Percentiles rank a stretch among this genome's conserved stretches.
Conservation (phyloP, 139 green algal species). For the Pleodorina starrii region DNA sequence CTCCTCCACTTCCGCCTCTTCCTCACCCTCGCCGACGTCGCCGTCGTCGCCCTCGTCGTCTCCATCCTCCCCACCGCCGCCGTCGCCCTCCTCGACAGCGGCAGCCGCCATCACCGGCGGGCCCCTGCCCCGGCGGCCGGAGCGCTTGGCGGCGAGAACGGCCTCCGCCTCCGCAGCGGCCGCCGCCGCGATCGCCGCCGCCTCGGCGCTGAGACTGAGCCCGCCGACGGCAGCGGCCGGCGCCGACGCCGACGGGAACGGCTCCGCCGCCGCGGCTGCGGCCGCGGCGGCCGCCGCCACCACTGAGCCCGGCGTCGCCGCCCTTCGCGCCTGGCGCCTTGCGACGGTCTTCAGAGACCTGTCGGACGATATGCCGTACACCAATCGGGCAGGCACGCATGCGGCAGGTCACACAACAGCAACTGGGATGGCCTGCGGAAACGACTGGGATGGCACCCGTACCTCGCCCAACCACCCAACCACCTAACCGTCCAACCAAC, state of each 20-base stretch:
- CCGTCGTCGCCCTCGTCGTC: background rate
- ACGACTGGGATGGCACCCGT: too few species aligned
- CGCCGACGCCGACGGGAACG: background rate
- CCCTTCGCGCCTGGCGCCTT: background rate
- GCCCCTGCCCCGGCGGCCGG: background rate
- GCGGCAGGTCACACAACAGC: too few species aligned
- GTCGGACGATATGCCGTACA: too few species aligned
- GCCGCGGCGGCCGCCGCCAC: background rate
- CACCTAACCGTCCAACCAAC: too few species aligned
- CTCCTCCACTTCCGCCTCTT: background rate
- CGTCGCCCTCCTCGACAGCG: background rate
- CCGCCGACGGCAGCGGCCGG: background rate
- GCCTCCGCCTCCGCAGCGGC: constrained; percentile 23
- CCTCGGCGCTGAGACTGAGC: background rate
- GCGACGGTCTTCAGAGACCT: constrained; percentile 14
- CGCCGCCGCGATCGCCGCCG: constrained; percentile 16
- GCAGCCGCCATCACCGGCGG: too few species aligned
- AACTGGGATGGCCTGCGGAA: too few species aligned
- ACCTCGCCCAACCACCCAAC: too few species aligned
- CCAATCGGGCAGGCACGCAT: too few species aligned
- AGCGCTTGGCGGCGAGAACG: background rate
- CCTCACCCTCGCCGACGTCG: background rate
- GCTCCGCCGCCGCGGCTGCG: background rate
- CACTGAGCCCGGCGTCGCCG: background rate
- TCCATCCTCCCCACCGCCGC: background rate